A percentile compares a stretch with the other conserved stretches of the same genome.
These are phyloP conservation scores for Cercospora citrullina DNA, from an alignment of 2,329 filamentous ascomycete species.

Conservation along the genomic window DNA sequence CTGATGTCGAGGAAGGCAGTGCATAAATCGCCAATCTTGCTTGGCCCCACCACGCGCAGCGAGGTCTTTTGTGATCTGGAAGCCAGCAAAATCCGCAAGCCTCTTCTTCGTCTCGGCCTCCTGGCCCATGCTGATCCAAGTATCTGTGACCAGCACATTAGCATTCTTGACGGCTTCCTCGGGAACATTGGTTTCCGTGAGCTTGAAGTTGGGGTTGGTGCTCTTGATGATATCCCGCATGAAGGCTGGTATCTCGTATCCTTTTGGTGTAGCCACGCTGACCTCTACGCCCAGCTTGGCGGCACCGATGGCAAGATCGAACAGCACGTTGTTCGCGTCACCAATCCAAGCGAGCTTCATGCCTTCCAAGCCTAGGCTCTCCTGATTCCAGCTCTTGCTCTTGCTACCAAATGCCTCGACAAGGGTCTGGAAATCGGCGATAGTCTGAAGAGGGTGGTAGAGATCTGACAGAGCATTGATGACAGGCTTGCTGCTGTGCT, in stretches of 20 bases:
- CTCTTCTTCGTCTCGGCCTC: constrained; percentile 79
- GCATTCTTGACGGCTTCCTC: constrained; percentile 83
- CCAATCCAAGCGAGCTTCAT: constrained; percentile 95
- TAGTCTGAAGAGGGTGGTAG: constrained; percentile 90
- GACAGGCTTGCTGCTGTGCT: constrained; percentile 51
- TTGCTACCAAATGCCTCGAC: constrained; percentile 67
- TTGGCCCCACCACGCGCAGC: constrained; percentile 84
- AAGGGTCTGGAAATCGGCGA: constrained; percentile 92
- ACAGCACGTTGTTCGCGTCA: constrained; percentile 95
- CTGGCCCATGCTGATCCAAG: constrained; percentile 98
- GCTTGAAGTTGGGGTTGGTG: constrained; percentile 44
- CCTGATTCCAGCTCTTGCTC: constrained; percentile 35
- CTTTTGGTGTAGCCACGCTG: constrained; percentile 79
- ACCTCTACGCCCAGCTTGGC: constrained; percentile 85
- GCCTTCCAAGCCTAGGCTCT: constrained; percentile 69
- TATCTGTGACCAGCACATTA: constrained; percentile 91
- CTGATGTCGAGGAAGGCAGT: constrained; percentile 86
- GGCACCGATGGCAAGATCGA: constrained; percentile 85
- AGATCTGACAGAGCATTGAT: constrained; percentile 72
- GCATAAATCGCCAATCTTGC: constrained; percentile 94
- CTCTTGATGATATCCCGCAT: constrained; percentile 74
- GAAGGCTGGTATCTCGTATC: constrained; percentile 74
- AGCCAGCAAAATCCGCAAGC: constrained; percentile 79
- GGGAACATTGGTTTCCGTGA: constrained; percentile 74
- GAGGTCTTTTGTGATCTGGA: constrained; percentile 85